phyloP scores from a whole-genome alignment of 257 asterid genomes.

The Cynanchum wilfordii region DNA sequence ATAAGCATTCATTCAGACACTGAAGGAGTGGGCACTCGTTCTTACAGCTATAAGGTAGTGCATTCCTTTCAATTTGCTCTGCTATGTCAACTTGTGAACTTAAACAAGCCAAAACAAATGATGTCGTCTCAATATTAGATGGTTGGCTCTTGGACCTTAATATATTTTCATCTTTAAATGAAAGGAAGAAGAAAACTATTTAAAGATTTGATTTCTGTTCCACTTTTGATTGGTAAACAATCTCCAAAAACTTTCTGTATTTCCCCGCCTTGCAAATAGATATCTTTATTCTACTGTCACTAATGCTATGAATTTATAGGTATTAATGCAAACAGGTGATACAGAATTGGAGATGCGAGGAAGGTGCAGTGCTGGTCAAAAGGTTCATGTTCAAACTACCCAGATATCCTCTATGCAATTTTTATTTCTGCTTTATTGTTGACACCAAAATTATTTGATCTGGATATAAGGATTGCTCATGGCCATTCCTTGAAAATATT shows the following conservation, averaged over 20 bases:
- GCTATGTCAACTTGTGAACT: background rate
- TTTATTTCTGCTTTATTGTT: background rate
- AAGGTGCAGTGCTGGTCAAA: constrained; percentile 99
- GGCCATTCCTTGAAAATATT: background rate
- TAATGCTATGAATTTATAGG: constrained; percentile 37
- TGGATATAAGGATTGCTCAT: background rate
- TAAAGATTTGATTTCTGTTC: background rate
- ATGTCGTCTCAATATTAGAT: background rate
- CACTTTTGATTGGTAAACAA: background rate
- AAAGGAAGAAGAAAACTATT: background rate
- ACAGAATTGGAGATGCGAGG: constrained; percentile 99
- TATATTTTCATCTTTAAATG: background rate
- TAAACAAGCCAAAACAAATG: background rate
- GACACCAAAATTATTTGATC: background rate
- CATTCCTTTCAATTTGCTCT: background rate
- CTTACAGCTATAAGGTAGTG: constrained; percentile 90
- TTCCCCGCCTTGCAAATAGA: background rate
- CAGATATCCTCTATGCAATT: background rate
- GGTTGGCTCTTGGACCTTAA: background rate
- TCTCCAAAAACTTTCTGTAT: background rate
- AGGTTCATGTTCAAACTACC: constrained; percentile 39
- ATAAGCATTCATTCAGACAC: constrained; percentile 94
- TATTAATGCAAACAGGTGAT: constrained; percentile 94
- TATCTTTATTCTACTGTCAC: background rate
- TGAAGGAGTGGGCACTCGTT: constrained; percentile 92